Percentiles rank a stretch among this genome's conserved stretches.
These are phyloP conservation scores for Apiotrichum brassicae DNA, from an alignment of 1,284 basidiomycete species.

Conservation along the genomic window DNA sequence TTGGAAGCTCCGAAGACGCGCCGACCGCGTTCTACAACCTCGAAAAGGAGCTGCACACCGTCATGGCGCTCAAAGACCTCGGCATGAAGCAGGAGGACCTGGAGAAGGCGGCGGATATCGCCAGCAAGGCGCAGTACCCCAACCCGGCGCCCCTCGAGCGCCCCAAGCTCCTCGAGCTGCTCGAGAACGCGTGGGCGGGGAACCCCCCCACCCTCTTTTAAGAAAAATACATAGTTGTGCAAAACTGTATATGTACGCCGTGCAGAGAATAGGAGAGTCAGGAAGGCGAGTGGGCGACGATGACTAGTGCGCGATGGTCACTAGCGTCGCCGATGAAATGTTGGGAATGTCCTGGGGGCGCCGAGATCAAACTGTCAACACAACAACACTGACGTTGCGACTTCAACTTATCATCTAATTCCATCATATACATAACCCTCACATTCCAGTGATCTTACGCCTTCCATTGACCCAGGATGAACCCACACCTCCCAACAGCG, in stretches of 20 bases:
- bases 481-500: conserved; percentile 17
- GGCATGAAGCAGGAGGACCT: conserved; percentile 51
- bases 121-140: conserved; percentile 48
- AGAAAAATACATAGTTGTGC: no score
- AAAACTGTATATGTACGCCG: background rate
- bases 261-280: no score
- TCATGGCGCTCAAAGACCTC: conserved; percentile 45
- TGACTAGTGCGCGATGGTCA: no score
- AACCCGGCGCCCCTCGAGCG: conserved; percentile 50
- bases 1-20: conserved; percentile 37
- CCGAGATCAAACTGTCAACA: no score
- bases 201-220: conserved; percentile 7
- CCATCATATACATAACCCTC: no score
- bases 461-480: background rate
- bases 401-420: no score
- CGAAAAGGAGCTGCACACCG: conserved; percentile 48
- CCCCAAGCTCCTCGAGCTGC: conserved; percentile 35
- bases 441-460: no score
- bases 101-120: conserved; percentile 49
- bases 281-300: no score
- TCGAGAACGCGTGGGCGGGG: conserved; percentile 27
- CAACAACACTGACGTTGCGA: background rate
- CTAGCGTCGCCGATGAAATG: no score
- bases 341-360: no score
- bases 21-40: conserved; percentile 49